Conservation (phyloP, 2,329 filamentous ascomycete species). For the Calonectria hongkongensis region DNA sequence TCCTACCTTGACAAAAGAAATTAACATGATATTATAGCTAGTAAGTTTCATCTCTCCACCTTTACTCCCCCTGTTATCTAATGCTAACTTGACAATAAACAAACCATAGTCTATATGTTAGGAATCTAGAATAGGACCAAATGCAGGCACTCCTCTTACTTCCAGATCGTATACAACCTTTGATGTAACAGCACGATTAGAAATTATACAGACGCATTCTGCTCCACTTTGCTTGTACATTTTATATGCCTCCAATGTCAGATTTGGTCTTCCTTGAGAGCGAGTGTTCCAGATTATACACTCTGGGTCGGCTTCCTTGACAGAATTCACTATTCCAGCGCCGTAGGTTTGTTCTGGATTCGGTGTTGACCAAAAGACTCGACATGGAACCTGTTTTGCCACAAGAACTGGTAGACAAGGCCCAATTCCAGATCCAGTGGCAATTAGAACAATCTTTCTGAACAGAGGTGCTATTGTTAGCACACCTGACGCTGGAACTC, state of each 20-base stretch:
- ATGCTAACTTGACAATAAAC: too few relatives aligned
- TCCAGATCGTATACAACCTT: background rate
- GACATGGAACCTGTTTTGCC: background rate
- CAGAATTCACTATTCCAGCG: background rate
- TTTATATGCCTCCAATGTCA: background rate
- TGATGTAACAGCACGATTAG: background rate
- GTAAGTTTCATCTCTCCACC: too few relatives aligned
- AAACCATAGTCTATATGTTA: too few relatives aligned
- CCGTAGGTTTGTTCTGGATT: background rate
- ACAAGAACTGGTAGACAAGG: background rate
- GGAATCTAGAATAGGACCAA: background rate
- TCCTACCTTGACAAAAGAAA: too few relatives aligned
- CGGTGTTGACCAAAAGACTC: background rate
- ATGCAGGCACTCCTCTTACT: background rate
- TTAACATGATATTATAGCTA: too few relatives aligned
- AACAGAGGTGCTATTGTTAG: background rate
- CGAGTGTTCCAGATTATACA: background rate
- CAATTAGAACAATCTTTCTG: background rate
- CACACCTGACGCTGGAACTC: background rate
- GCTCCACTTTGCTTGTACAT: background rate
- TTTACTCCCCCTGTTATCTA: too few relatives aligned
- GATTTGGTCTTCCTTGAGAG: background rate
- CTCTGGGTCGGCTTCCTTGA: background rate
- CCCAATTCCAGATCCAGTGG: background rate
- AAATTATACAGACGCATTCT: conserved; percentile 1